A percentile compares a stretch with the other conserved stretches of the same genome.
phyloP scores from a whole-genome alignment of 1,284 basidiomycete species.

The Chalciporus sp. region DNA sequence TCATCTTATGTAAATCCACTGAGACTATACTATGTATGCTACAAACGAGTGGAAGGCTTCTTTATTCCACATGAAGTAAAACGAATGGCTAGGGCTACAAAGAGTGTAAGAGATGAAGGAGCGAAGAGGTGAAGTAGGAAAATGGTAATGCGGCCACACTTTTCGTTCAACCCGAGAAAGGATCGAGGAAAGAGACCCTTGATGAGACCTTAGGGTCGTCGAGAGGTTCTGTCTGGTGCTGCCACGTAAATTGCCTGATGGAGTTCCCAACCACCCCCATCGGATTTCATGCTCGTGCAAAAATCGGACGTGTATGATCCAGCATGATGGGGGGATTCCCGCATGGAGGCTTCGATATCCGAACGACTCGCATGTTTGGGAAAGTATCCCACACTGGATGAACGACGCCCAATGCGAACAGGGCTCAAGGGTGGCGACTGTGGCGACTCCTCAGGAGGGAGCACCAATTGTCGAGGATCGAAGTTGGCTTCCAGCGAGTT shows the following conservation, averaged over 20 bases:
- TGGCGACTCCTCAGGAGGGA: conserved; percentile 22
- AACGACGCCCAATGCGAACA: conserved; percentile 1
- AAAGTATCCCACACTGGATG: conserved; percentile 7
- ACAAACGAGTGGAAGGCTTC: conserved; percentile 4
- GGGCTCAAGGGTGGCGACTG: conserved; percentile 20
- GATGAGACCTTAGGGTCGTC: background rate
- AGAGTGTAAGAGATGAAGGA: background rate
- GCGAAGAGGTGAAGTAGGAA: background rate
- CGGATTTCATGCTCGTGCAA: background rate
- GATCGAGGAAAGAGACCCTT: no score
- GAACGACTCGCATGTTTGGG: background rate
- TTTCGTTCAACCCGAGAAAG: no score
- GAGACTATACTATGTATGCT: conserved; percentile 12
- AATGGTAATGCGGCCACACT: no score
- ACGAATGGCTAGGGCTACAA: conserved; percentile 26
- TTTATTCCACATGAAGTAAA: conserved; percentile 11
- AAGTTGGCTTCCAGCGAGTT: conserved; percentile 33
- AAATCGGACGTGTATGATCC: background rate
- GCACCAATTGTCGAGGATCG: conserved; percentile 15
- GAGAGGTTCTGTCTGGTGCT: conserved; percentile 38
- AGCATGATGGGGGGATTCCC: background rate
- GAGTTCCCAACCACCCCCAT: conserved; percentile 3
- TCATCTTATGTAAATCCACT: background rate
- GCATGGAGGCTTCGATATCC: background rate
- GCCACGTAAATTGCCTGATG: conserved; percentile 41